Conservation (phyloP, 2,329 filamentous ascomycete genomes). For the Fusarium camptoceras region DNA sequence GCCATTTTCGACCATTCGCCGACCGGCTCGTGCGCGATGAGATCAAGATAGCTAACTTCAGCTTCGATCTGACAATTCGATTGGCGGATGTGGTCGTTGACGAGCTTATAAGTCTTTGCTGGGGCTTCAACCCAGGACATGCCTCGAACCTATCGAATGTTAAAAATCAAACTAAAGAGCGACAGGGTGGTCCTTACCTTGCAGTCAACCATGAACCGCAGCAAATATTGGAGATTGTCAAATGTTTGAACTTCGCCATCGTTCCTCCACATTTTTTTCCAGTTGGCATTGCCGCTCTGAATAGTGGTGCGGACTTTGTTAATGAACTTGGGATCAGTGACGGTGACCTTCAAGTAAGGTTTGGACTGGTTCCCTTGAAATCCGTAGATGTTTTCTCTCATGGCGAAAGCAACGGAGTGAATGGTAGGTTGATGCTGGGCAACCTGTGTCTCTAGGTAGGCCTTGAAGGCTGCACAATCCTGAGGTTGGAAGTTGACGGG, state of each 20-base stretch:
- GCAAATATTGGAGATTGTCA: constrained; percentile 93
- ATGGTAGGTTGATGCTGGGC: constrained; percentile 80
- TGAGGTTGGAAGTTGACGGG: constrained; percentile 82
- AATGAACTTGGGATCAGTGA: constrained; percentile 89
- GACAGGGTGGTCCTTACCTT: constrained; percentile 65
- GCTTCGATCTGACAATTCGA: constrained; percentile 98
- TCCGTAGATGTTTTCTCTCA: constrained; percentile 91
- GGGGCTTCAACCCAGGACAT: constrained; percentile 98
- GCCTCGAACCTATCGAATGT: constrained; percentile 73
- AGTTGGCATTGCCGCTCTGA: constrained; percentile 83
- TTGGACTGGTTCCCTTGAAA: constrained; percentile 94
- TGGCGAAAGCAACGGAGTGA: constrained; percentile 81
- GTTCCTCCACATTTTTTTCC: constrained; percentile 87
- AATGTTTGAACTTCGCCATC: constrained; percentile 84
- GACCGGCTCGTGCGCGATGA: constrained; percentile 88
- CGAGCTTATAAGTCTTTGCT: constrained; percentile 76
- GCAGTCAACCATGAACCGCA: constrained; percentile 98
- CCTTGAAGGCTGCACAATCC: constrained; percentile 82
- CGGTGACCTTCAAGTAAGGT: constrained; percentile 92
- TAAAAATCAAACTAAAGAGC: constrained; percentile 30
- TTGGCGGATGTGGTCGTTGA: constrained; percentile 74
- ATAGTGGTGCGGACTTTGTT: constrained; percentile 79
- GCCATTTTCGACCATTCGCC: constrained; percentile 99
- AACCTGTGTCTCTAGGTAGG: constrained; percentile 82
- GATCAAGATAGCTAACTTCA: constrained; percentile 80